phyloP scores from a whole-genome alignment of 2,329 filamentous ascomycete genomes.

The Leptographium flavum region DNA sequence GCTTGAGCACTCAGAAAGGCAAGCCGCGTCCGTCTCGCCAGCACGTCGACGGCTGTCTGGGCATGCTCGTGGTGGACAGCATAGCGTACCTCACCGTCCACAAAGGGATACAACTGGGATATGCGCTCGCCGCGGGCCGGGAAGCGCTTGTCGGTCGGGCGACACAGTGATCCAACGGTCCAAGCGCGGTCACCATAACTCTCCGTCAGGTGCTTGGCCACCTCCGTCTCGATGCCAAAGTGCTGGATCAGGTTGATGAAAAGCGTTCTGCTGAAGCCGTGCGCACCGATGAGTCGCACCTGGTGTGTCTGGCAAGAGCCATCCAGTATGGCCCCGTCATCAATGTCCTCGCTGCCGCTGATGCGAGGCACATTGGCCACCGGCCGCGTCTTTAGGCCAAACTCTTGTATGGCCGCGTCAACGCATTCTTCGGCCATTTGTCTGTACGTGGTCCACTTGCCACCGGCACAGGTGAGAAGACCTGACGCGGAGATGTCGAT shows the following conservation, averaged over 20 bases:
- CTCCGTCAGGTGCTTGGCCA: conserved; percentile 74
- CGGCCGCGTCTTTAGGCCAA: conserved; percentile 37
- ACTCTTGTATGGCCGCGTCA: conserved; percentile 58
- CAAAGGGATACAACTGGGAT: conserved; percentile 69
- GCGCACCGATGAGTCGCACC: conserved; percentile 60
- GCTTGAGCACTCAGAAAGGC: conserved; percentile 89
- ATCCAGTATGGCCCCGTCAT: conserved; percentile 57
- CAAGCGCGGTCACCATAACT: conserved; percentile 88
- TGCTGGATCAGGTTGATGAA: conserved; percentile 95
- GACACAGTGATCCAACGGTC: conserved; percentile 71
- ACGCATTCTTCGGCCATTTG: conserved; percentile 82
- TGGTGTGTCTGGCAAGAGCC: conserved; percentile 62
- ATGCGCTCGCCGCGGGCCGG: conserved; percentile 74
- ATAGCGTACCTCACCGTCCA: conserved; percentile 85
- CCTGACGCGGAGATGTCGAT: conserved; percentile 62
- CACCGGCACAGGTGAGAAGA: conserved; percentile 66
- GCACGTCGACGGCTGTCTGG: conserved; percentile 76
- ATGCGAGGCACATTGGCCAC: conserved; percentile 41
- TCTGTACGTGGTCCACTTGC: conserved; percentile 81
- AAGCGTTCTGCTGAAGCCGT: conserved; percentile 68
- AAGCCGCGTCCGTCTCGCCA: conserved; percentile 70
- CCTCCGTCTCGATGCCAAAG: conserved; percentile 81
- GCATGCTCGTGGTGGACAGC: conserved; percentile 82
- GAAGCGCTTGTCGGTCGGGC: conserved; percentile 64
- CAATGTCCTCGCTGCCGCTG: conserved; percentile 50